Evolutionary conservation across 352 stramenopile species (phyloP), one percentile per base, ranked within the genome.

Genomic region (Globisporangium paroecandrum): DNA sequence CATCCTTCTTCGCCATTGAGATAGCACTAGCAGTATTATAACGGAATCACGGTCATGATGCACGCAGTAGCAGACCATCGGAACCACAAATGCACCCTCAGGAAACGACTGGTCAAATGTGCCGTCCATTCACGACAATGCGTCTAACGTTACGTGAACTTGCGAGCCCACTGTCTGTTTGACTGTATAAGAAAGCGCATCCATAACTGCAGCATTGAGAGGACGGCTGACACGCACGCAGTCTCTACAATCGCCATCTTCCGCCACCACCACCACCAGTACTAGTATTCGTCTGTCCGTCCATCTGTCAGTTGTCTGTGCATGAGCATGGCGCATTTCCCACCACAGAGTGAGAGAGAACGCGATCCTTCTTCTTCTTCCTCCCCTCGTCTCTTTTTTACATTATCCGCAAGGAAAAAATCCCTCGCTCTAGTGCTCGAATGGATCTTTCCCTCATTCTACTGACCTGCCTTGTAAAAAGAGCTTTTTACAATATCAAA

Each of bases 321-420:
- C 2, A 51, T 51, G 43, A 32, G 53, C 53, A 29, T 41, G 53
- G 25, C 25, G 53, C 53, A 32, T 38, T 38, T 32, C 15, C 15
- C 24, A 32, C 53, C 25, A 7, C 53, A 38, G 25, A 58, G 1
- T 1, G 29, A 6, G 9, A 25, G 18, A 25, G n/a, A 56, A 27
- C 10, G 53, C 25, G 25, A 58, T 38, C 53, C 53, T 51, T 51
- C 43, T 10, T 58, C 24, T 13, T 58, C 32, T 22, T 58, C 25
- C 13, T 36, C 13, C 53, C 53, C 53, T 32, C 32, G 36, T 62
- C 56, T 62, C 56, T 49, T 62, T 62, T 62, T 62, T 49, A 47
- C 29, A 47, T 61, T 6, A 22, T 24, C 12, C 2, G 1, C 12
- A 24, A 27, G 20, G 55, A 60, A 36, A 46, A 47, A 12, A 20